Conservation (phyloP, 1,284 basidiomycete species). For the Naganishia albida region DNA sequence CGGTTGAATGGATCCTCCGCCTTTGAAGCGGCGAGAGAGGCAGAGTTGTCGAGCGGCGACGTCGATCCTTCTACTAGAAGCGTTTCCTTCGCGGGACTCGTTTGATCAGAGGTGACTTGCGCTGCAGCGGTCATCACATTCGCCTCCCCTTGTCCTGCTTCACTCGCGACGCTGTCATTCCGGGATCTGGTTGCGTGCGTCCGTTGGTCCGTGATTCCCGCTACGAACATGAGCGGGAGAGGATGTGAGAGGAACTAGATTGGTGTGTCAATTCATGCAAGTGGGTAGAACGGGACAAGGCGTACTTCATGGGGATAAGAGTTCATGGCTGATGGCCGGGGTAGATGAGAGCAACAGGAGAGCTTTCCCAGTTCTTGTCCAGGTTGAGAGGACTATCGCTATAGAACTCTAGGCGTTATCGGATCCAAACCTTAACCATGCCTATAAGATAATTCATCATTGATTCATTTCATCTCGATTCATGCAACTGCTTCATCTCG, state of each 20-base stretch:
- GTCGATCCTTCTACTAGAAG: background rate
- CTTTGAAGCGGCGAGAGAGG: conserved; percentile 46
- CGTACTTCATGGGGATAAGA: conserved; percentile 78
- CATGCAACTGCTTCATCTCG: no score
- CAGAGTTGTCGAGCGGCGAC: background rate
- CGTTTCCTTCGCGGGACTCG: background rate
- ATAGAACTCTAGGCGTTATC: background rate
- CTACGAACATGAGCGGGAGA: conserved; percentile 88
- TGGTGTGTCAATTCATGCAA: no score
- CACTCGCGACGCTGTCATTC: conserved; percentile 16
- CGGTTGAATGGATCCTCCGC: conserved; percentile 63
- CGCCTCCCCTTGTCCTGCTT: background rate
- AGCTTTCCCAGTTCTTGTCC: background rate
- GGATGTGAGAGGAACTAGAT: conserved; percentile 68
- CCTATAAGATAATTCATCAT: no score
- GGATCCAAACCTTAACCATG: no score
- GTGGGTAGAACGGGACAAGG: background rate
- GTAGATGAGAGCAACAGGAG: background rate
- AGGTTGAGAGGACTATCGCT: background rate
- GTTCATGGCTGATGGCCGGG: conserved; percentile 63
- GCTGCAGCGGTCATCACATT: background rate
- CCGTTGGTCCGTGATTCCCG: conserved; percentile 65
- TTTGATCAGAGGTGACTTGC: background rate
- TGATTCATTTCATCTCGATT: no score
- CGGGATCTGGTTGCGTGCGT: conserved; percentile 5